Conservation (phyloP, 2,329 filamentous ascomycete species). For the Colletotrichum sp. region DNA sequence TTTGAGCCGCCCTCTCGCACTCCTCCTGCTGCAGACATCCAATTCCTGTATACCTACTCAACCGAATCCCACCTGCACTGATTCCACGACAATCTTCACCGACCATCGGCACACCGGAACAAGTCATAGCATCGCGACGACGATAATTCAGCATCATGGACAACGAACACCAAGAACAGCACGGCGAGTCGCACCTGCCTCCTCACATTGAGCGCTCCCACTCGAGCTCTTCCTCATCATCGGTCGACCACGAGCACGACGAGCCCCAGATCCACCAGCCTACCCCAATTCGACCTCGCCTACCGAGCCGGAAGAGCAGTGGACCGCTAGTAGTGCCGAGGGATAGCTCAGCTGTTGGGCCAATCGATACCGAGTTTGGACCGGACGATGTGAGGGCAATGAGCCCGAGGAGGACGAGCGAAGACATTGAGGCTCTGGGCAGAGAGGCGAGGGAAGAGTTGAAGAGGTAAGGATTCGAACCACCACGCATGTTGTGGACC, state of each 20-base stretch:
- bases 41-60: not conserved
- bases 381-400: constrained; percentile 91
- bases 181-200: constrained; percentile 27
- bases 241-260: constrained; percentile 34
- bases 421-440: constrained; percentile 87
- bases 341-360: constrained; percentile 75
- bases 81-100: not conserved
- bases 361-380: constrained; percentile 77
- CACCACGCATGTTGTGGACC: not conserved
- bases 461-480: constrained; percentile 51
- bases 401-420: constrained; percentile 89
- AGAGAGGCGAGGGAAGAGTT: constrained; percentile 77
- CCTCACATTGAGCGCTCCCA: constrained; percentile 40
- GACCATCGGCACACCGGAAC: not conserved
- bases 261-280: constrained; percentile 53
- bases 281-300: constrained; percentile 65
- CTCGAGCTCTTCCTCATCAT: constrained; percentile 36
- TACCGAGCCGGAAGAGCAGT: constrained; percentile 78
- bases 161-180: constrained; percentile 25
- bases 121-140: not conserved
- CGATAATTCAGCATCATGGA: constrained; percentile 18
- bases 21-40: not conserved
- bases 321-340: constrained; percentile 83
- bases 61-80: not conserved
- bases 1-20: constrained; percentile 8